Evolutionary conservation across 2,329 filamentous ascomycete species (phyloP).

Genomic region (Colletotrichum liriopes): DNA sequence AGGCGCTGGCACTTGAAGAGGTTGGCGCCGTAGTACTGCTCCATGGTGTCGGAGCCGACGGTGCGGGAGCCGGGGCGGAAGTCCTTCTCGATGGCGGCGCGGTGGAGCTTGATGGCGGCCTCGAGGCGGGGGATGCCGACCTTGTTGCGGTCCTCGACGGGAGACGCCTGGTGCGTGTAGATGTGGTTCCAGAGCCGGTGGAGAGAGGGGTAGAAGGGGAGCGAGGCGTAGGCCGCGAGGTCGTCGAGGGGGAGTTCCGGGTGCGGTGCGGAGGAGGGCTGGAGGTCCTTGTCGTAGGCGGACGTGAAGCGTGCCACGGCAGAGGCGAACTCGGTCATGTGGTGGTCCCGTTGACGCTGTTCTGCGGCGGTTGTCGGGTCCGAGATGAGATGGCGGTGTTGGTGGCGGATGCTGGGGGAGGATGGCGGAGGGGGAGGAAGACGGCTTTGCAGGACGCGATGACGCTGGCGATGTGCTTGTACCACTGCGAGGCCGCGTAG

Average conservation of each 20-base stretch:
- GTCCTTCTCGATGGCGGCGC: conserved; percentile 49
- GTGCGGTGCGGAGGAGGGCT: conserved; percentile 4
- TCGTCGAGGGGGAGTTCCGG: neutral
- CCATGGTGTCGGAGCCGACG: conserved; percentile 21
- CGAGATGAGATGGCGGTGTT: neutral
- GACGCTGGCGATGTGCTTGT: conserved; percentile 49
- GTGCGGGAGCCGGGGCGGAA: conserved; percentile 16
- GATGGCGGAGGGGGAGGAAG: conserved; percentile 25
- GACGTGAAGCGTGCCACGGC: conserved; percentile 35
- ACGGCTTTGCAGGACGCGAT: conserved; percentile 38
- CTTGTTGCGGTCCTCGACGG: conserved; percentile 47
- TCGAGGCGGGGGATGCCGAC: conserved; percentile 51
- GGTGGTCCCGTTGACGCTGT: neutral
- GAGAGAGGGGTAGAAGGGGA: conserved; percentile 43
- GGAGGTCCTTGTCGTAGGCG: conserved; percentile 20
- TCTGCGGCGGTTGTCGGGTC: neutral
- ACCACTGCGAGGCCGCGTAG: conserved; percentile 56
- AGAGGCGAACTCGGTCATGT: neutral
- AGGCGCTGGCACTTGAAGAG: conserved; percentile 60
- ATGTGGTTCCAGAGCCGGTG: conserved; percentile 46
- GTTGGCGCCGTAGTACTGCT: conserved; percentile 55
- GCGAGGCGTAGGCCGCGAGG: conserved; percentile 43
- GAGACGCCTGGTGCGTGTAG: conserved; percentile 41
- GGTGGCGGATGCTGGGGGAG: neutral
- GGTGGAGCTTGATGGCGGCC: conserved; percentile 48